Evolutionary conservation across 805 yeast genomes (phyloP), one percentile per base, ranked within the genome.

Genomic region (Saccharomyces cerevisiae): DNA sequence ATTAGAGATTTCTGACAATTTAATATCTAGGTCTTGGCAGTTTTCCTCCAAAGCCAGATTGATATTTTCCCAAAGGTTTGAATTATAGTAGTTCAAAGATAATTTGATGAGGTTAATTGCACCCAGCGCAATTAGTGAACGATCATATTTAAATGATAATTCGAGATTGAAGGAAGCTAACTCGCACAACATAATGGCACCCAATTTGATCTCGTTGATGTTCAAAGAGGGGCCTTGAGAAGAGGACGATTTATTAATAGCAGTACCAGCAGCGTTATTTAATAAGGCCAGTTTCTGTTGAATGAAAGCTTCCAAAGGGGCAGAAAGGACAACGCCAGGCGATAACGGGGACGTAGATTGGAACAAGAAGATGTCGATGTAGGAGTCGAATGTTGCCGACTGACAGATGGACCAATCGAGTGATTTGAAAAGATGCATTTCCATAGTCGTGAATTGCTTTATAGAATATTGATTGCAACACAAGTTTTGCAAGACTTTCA

Each of bases 111-210:
- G 56, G 36, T 75, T 63, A 36, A 78, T 70, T 5, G 86, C 75
- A 47, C 85, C 80, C 54, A 79, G 73, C 47, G 85, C 77, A 51
- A 80, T 71, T 47, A 76, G 70, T 36, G 77, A 73, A 6, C 76
- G 65, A 2, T 78, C 65, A 59, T 70, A 79, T 58, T 75, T 76
- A 65, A 80, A 79, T 54, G 82, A 79, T 55, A 84, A 70, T 55
- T 77, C 78, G 51, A 81, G 78, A 64, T 83, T 80, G 67, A 85
- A 84, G 56, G 81, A 83, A 53, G 83, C 76, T 61, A 85, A 71
- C 64, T 85, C 90, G 62, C 89, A 83, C 48, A 85, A 67, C 70
- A 82, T 81, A 55, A 80, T 70, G 14, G 88, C 76, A 55, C 85
- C 80, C 49, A 76, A 69, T 61, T 79, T 81, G 57, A 84, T 70